Percentiles rank a stretch among this genome's conserved stretches.
These are phyloP conservation scores for Cladosporium sp. DNA, from an alignment of 2,329 filamentous ascomycete species.

Conservation along the genomic window DNA sequence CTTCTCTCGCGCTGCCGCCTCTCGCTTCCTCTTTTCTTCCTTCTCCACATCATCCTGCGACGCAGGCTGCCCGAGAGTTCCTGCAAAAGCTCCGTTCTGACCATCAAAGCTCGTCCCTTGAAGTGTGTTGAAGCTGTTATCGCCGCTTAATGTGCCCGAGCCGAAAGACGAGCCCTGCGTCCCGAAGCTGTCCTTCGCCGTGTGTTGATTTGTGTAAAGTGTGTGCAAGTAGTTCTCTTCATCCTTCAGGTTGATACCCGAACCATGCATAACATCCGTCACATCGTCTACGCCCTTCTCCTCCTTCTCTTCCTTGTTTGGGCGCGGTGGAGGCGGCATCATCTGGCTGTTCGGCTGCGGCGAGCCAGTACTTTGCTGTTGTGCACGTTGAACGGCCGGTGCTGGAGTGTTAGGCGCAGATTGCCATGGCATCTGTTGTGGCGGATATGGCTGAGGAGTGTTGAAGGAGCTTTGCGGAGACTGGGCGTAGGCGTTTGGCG, in stretches of 20 bases:
- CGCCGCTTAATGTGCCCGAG: constrained; percentile 42
- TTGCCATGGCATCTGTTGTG: constrained; percentile 20
- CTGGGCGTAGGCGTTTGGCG: constrained; percentile 21
- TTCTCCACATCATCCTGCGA: constrained; percentile 65
- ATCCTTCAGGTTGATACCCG: constrained; percentile 80
- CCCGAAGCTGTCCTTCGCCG: constrained; percentile 25
- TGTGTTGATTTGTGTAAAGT: constrained; percentile 52
- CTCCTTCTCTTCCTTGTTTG: constrained; percentile 52
- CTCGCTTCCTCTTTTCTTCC: constrained; percentile 62
- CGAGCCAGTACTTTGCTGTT: constrained; percentile 12
- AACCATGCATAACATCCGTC: constrained; percentile 77
- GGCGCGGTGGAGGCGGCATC: constrained; percentile 62
- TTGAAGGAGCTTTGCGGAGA: constrained; percentile 30
- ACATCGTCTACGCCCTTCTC: constrained; percentile 65
- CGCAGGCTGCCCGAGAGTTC: constrained; percentile 41
- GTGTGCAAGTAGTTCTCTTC: constrained; percentile 79
- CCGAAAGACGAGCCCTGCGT: constrained; percentile 40
- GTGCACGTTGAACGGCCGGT: constrained; percentile 14
- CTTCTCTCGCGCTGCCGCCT: constrained; percentile 58
- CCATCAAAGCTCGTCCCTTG: constrained; percentile 37
- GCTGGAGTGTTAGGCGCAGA: constrained; percentile 19
- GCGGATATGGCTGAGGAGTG: constrained; percentile 28
- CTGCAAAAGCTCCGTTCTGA: constrained; percentile 41
- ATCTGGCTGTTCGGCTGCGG: constrained; percentile 19
- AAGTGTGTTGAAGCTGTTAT: constrained; percentile 45